phyloP scores from a whole-genome alignment of 345 rosid genomes.

The Limnanthes douglasii region DNA sequence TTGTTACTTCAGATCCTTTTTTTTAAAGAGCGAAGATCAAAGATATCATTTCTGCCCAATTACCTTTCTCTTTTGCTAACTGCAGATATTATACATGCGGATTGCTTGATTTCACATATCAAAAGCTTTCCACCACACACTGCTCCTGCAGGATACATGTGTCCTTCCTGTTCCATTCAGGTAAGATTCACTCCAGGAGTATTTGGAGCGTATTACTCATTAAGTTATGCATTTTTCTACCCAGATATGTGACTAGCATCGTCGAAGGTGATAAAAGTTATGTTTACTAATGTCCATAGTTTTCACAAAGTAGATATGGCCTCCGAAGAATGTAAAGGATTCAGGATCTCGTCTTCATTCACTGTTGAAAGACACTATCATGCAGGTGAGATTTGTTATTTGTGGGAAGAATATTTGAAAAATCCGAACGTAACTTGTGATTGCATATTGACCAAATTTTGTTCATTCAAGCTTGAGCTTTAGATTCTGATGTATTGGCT shows the following conservation, averaged over 20 bases:
- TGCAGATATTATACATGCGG: constrained; percentile 81
- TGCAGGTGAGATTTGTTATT: constrained; percentile 40
- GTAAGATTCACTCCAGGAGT: constrained; percentile 24
- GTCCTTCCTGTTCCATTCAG: constrained; percentile 77
- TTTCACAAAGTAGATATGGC: constrained; percentile 65
- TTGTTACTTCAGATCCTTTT: constrained; percentile 3
- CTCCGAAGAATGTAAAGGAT: constrained; percentile 93
- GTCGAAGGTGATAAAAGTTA: neutral
- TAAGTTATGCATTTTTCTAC: no score
- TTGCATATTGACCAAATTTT: constrained; percentile 1
- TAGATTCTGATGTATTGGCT: no score
- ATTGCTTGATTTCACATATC: constrained; percentile 68
- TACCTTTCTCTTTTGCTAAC: constrained; percentile 9
- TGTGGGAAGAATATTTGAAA: no score
- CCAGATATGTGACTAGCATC: neutral
- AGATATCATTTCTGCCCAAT: constrained; percentile 2
- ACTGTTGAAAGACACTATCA: constrained; percentile 67
- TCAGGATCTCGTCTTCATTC: constrained; percentile 83
- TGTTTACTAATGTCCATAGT: neutral
- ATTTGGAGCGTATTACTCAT: no score
- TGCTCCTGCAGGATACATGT: constrained; percentile 91
- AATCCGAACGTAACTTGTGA: neutral
- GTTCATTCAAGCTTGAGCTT: neutral
- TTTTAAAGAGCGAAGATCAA: no score
- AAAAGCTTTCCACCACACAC: constrained; percentile 89